phyloP scores from a whole-genome alignment of 352 stramenopile species.

The Synura sp. region DNA sequence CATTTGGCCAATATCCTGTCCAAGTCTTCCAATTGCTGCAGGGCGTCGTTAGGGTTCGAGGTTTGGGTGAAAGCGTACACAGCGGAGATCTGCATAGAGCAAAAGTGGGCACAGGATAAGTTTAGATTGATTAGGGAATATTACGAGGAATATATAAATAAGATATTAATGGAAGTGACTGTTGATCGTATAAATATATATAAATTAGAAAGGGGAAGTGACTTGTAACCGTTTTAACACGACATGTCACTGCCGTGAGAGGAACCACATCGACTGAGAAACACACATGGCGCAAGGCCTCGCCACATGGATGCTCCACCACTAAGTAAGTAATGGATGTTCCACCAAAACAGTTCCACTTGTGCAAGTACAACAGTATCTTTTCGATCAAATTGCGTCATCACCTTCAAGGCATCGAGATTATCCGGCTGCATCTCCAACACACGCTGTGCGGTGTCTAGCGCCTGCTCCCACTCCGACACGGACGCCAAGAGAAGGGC shows the following conservation, averaged over 20 bases:
- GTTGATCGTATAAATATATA: conserved; percentile 31
- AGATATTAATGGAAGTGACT: too few relatives aligned
- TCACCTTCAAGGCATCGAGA: conserved; percentile 43
- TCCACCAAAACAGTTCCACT: too few relatives aligned
- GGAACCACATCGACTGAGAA: too few relatives aligned
- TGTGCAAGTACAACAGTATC: conserved; percentile 41
- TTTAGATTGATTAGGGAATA: too few relatives aligned
- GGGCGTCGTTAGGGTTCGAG: not conserved
- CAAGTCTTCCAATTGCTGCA: conserved; percentile 42
- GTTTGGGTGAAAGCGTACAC: conserved; percentile 41
- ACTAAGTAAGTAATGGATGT: too few relatives aligned
- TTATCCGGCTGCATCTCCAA: conserved; percentile 34
- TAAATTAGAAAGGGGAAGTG: conserved; percentile 41
- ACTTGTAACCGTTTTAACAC: too few relatives aligned
- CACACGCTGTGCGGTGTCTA: conserved; percentile 46
- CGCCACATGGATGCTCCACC: too few relatives aligned
- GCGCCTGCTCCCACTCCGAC: conserved; percentile 49
- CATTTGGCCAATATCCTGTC: conserved; percentile 26
- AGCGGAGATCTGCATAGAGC: conserved; percentile 1
- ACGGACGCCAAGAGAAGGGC: conserved; percentile 42
- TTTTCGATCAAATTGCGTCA: conserved; percentile 27
- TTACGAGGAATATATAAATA: too few relatives aligned
- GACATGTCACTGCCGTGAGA: too few relatives aligned
- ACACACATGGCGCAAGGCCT: too few relatives aligned
- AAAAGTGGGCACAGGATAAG: too few relatives aligned